Percentiles rank a stretch among this genome's conserved stretches.
These are phyloP conservation scores for Collybia sp. DNA, from an alignment of 768 basidiomycete species.

Conservation along the genomic window DNA sequence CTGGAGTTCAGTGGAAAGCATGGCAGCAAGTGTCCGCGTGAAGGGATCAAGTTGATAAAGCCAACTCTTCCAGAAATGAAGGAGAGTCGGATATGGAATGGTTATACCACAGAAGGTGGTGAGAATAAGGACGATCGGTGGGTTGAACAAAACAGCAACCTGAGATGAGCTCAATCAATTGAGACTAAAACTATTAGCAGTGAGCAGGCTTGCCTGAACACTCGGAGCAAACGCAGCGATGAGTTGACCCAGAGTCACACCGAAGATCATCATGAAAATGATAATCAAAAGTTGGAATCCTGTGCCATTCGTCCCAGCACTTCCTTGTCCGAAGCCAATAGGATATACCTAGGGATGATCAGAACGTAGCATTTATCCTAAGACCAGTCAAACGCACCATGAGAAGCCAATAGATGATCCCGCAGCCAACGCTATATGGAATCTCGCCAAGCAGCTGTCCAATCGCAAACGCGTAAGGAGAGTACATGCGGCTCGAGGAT, in stretches of 20 bases:
- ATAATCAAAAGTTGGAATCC: constrained; percentile 70
- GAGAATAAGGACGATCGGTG: constrained; percentile 63
- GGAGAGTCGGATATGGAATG: constrained; percentile 61
- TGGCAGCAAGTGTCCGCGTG: constrained; percentile 64
- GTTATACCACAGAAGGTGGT: constrained; percentile 79
- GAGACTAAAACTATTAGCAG: constrained; percentile 17
- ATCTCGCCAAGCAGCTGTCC: constrained; percentile 80
- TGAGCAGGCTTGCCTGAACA: constrained; percentile 45
- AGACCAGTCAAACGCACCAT: constrained; percentile 39
- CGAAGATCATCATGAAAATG: constrained; percentile 61
- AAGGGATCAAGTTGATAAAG: constrained; percentile 70
- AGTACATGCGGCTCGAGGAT: constrained; percentile 82
- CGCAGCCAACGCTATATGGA: constrained; percentile 71
- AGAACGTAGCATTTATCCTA: neutral
- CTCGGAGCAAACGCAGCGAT: constrained; percentile 75
- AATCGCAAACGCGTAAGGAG: constrained; percentile 79
- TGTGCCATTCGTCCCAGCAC: constrained; percentile 53
- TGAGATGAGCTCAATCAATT: constrained; percentile 13
- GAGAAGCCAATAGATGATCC: constrained; percentile 68
- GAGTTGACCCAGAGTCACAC: constrained; percentile 69
- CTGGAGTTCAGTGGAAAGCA: constrained; percentile 78
- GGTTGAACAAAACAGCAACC: constrained; percentile 79
- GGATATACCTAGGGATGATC: constrained; percentile 44
- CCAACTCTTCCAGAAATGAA: constrained; percentile 73
- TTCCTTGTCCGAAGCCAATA: constrained; percentile 62